Conservation (phyloP, 169 alveolate species). For the Besnoitia besnoiti region DNA sequence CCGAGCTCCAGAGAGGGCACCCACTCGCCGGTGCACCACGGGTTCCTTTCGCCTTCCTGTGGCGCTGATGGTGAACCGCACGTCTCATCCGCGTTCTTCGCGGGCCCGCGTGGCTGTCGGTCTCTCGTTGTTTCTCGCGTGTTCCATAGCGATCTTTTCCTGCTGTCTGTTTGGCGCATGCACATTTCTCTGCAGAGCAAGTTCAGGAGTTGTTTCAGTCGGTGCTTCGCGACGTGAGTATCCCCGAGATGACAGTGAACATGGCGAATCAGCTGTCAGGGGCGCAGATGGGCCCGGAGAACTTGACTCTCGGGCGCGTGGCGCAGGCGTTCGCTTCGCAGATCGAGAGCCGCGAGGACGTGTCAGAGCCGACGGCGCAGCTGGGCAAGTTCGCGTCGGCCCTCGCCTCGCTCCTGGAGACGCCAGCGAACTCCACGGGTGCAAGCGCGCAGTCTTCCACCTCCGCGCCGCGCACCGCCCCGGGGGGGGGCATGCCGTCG, state of each 20-base stretch:
- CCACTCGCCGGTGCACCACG: too few relatives aligned
- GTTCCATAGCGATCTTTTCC: background rate
- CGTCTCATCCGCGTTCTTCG: background rate
- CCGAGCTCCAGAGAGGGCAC: too few relatives aligned
- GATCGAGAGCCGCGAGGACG: background rate
- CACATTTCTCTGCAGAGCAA: background rate
- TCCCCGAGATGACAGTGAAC: background rate
- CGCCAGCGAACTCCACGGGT: background rate
- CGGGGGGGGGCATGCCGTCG: too few relatives aligned
- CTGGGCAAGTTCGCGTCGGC: background rate
- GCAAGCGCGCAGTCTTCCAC: too few relatives aligned
- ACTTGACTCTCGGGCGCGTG: background rate
- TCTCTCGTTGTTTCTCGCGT: background rate
- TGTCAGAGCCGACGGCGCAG: background rate
- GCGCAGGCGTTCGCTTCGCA: background rate
- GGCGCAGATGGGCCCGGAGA: background rate
- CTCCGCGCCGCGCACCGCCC: too few relatives aligned
- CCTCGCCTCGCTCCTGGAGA: background rate
- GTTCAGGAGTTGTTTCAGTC: background rate
- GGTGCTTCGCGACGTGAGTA: background rate
- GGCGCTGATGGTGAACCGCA: too few relatives aligned
- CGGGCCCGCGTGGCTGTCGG: background rate
- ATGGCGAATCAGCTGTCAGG: background rate
- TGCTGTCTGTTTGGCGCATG: background rate
- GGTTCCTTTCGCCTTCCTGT: too few relatives aligned